phyloP scores from a whole-genome alignment of 2,329 filamentous ascomycete genomes.

The Epichloe glyceriae region DNA sequence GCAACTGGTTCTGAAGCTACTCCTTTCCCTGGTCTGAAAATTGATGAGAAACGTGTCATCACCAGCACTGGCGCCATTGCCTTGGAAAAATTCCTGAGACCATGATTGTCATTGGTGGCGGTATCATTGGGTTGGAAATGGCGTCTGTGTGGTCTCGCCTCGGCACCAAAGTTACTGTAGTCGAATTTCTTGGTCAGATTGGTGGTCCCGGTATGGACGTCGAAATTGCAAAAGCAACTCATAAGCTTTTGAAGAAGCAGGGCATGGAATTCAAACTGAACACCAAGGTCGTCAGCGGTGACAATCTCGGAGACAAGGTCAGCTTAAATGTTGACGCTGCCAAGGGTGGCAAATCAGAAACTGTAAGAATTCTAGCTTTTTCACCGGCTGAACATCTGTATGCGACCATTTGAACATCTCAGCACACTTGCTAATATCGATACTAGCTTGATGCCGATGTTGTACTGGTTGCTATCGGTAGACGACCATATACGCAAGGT shows the following conservation, averaged over 20 bases:
- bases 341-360: constrained; percentile 93
- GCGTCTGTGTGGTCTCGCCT: constrained; percentile 93
- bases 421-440: constrained; percentile 10
- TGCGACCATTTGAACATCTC: neutral
- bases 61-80: constrained; percentile 92
- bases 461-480: constrained; percentile 91
- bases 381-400: neutral
- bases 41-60: constrained; percentile 95
- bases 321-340: constrained; percentile 79
- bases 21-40: constrained; percentile 87
- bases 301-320: constrained; percentile 63
- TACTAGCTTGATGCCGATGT: constrained; percentile 82
- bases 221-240: constrained; percentile 80
- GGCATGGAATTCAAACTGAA: constrained; percentile 96
- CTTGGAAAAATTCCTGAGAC: constrained; percentile 86
- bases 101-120: constrained; percentile 94
- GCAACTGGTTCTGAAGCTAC: constrained; percentile 92
- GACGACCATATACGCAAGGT: constrained; percentile 83
- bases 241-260: constrained; percentile 93
- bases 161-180: constrained; percentile 87
- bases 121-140: constrained; percentile 99
- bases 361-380: constrained; percentile 39
- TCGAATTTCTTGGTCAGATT: constrained; percentile 93
- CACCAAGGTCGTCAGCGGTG: constrained; percentile 86
- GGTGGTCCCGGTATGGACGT: constrained; percentile 95